Evolutionary conservation across 1,284 basidiomycete genomes (phyloP).

Genomic region (Sporisorium reilianum): DNA sequence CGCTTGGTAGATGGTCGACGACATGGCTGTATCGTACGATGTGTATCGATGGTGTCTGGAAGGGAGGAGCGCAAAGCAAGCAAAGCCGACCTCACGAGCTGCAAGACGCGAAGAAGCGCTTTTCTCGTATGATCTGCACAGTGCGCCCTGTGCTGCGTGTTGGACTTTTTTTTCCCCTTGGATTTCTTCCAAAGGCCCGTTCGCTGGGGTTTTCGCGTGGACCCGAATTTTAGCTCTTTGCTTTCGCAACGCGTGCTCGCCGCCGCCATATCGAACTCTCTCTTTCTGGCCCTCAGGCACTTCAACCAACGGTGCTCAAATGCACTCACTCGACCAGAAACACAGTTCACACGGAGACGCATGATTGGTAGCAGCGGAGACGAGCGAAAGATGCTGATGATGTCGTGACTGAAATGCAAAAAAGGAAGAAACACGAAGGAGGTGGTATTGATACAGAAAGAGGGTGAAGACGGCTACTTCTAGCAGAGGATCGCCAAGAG

Average conservation of each 20-base stretch:
- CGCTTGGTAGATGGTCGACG: constrained; percentile 78
- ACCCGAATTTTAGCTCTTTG: neutral
- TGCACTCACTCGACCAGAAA: neutral
- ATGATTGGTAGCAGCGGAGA: neutral
- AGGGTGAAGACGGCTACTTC: no score
- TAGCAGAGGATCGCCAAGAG: neutral
- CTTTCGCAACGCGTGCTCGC: constrained; percentile 2
- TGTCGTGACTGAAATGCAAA: constrained; percentile 14
- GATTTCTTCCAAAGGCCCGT: constrained; percentile 22
- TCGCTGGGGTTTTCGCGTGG: constrained; percentile 9
- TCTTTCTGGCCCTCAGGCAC: no score
- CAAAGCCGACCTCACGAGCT: neutral
- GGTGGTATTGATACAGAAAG: constrained; percentile 26
- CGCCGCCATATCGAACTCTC: neutral
- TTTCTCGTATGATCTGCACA: constrained; percentile 44
- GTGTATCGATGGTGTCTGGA: constrained; percentile 5
- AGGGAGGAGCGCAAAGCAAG: neutral
- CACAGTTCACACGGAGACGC: no score
- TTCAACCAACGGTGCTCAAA: neutral
- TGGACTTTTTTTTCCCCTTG: constrained; percentile 39
- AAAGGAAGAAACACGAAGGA: neutral
- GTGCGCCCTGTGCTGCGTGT: constrained; percentile 23
- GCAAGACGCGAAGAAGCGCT: neutral
- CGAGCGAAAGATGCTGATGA: constrained; percentile 8
- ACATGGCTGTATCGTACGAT: constrained; percentile 14